Evolutionary conservation across 371 early-diverging fungal genomes (phyloP), one percentile per base, ranked within the genome.

Genomic region (Lichtheimia corymbifera): DNA sequence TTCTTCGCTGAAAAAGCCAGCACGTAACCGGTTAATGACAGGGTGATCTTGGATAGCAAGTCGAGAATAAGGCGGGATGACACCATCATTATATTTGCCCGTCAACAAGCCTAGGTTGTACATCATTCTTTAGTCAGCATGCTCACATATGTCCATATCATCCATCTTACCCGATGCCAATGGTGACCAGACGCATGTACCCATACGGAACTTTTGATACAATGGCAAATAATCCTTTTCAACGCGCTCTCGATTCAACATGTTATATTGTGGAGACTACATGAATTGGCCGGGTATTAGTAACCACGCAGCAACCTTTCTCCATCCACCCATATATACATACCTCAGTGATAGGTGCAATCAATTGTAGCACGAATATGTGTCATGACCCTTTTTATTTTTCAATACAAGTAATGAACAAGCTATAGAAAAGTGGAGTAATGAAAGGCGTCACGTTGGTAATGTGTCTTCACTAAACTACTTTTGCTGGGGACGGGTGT

Each of bases 201-300:
- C 95, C 62, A 93, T 77, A 0, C 85, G 84, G 55, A 77, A 82
- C 63, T 83, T 84, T 54, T 84, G 76, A 82, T 82, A 92, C 61
- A 94, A 66, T 20, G 91, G 88, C 6, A 69, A 59, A 71, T 93
- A 93, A 73, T 93, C 91, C 63, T 83, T 83, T 66, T 92, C 93
- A 13, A 90, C 78, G 25, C 90, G 76, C 58, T 93, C 93, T 7
- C 94, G 88, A 65, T 91, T 86, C 61, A 93, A 75, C 91, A 93
- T 88, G 71, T 92, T 91, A 75, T 94, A 94, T 73, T 93, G 93
- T 13, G 91, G 88, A 67, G 91, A 91, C 78, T 92, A n/a, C n/a
- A n/a, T n/a, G n/a, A n/a, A n/a, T n/a, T n/a, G n/a, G n/a, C n/a
- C n/a, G n/a, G n/a, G n/a, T n/a, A n/a, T n/a, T n/a, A n/a, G n/a